A percentile compares a stretch with the other conserved stretches of the same genome.
Evolutionary conservation across 1,284 basidiomycete species (phyloP).

Genomic region (Abortiporus biennis): DNA sequence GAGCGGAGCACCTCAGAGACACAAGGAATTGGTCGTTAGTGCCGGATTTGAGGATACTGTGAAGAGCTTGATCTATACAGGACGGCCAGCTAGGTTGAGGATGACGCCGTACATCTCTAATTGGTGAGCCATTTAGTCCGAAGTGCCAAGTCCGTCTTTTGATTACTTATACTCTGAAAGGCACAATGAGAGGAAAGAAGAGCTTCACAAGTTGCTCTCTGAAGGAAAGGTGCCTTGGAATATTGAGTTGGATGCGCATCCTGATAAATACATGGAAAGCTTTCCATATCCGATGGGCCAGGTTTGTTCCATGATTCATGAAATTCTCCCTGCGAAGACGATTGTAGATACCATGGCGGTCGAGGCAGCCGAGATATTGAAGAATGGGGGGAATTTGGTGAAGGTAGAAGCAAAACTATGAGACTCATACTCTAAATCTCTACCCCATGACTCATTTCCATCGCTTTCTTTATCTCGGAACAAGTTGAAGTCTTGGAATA

Average conservation of each 20-base stretch:
- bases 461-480: no score
- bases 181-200: conserved; percentile 61
- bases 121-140: conserved; percentile 57
- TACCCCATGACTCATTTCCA: no score
- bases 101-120: conserved; percentile 77
- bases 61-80: conserved; percentile 81
- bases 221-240: conserved; percentile 74
- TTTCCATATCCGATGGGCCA: conserved; percentile 74
- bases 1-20: conserved; percentile 75
- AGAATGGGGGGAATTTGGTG: neutral
- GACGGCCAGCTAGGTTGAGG: conserved; percentile 79
- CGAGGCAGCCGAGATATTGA: conserved; percentile 48
- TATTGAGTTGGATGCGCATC: conserved; percentile 67
- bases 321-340: conserved; percentile 70
- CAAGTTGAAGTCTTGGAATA: no score
- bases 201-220: conserved; percentile 73
- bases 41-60: conserved; percentile 69
- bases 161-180: conserved; percentile 27
- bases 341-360: conserved; percentile 81
- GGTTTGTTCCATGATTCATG: conserved; percentile 69
- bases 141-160: conserved; percentile 3
- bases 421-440: no score
- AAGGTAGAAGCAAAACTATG: conserved; percentile 29
- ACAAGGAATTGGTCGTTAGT: conserved; percentile 70
- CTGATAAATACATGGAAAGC: conserved; percentile 59